These are phyloP conservation scores for Friedmanniomyces simplex DNA, from an alignment of 495 filamentous ascomycete species.

Conservation along the genomic window DNA sequence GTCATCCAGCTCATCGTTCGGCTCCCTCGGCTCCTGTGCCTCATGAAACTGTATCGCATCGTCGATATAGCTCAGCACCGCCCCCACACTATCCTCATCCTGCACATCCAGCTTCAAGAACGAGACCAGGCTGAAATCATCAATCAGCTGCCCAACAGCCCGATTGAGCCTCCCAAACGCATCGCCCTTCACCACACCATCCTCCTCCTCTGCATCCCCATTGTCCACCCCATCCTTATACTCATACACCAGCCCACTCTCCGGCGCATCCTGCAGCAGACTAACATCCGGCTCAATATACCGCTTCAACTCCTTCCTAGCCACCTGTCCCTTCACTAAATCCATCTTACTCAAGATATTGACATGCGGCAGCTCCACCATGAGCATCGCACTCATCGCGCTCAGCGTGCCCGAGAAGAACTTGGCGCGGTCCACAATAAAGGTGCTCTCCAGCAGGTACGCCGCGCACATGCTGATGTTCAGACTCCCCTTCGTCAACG, in stretches of 20 bases:
- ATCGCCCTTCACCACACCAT: conserved; percentile 66
- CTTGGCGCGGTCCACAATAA: conserved; percentile 88
- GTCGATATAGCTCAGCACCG: conserved; percentile 92
- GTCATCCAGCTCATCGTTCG: conserved; percentile 60
- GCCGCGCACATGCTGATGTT: conserved; percentile 89
- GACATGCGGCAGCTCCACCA: conserved; percentile 91
- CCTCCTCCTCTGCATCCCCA: conserved; percentile 48
- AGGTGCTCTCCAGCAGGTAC: conserved; percentile 90
- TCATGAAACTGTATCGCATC: conserved; percentile 94
- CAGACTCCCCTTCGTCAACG: conserved; percentile 70
- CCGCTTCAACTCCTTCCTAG: conserved; percentile 70
- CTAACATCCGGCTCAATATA: conserved; percentile 76
- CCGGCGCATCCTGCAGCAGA: conserved; percentile 55
- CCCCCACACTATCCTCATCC: conserved; percentile 85
- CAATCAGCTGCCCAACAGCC: conserved; percentile 80
- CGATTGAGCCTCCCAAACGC: conserved; percentile 70
- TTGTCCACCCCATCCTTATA: conserved; percentile 28
- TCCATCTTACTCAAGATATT: conserved; percentile 98
- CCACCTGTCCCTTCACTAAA: conserved; percentile 72
- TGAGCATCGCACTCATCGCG: conserved; percentile 97
- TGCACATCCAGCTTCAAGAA: conserved; percentile 83
- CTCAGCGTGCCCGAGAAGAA: conserved; percentile 92
- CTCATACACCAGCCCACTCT: conserved; percentile 33
- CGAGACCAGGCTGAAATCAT: conserved; percentile 95
- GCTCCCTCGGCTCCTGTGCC: conserved; percentile 85